Percentiles rank a stretch among this genome's conserved stretches.
Conservation (phyloP, 164 flowering plant genomes). For the Houttuynia cordata region DNA sequence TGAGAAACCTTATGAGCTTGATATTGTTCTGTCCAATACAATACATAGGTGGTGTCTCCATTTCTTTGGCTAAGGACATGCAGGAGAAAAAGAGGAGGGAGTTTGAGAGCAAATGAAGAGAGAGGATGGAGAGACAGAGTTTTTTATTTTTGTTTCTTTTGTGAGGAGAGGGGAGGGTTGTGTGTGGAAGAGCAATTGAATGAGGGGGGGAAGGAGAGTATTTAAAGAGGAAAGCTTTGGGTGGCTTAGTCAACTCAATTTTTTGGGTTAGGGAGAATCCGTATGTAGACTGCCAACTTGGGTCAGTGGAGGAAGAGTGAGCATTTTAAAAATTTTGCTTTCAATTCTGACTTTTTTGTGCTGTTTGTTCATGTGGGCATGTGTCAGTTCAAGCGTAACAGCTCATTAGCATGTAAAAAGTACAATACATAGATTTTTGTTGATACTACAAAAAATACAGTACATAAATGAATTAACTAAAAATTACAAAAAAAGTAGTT, state of each 20-base stretch:
- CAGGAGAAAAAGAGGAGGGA: constrained; percentile 9
- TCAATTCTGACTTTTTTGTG: constrained; percentile 5
- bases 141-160: constrained; percentile 8
- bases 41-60: constrained; percentile 19
- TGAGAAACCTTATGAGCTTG: constrained; percentile 17
- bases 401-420: constrained; percentile 1
- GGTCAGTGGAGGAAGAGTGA: constrained; percentile 10
- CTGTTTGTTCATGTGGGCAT: constrained; percentile 8
- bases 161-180: not conserved
- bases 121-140: not conserved
- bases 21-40: constrained; percentile 18
- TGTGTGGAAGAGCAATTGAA: constrained; percentile 19
- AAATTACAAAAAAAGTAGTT: no score
- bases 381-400: constrained; percentile 6
- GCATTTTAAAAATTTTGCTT: not conserved
- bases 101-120: constrained; percentile 8
- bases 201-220: constrained; percentile 25
- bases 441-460: no score
- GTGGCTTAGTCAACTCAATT: constrained; percentile 35
- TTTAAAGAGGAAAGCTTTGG: constrained; percentile 37
- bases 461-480: no score
- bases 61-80: constrained; percentile 5
- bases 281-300: constrained; percentile 28
- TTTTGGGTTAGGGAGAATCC: constrained; percentile 19
- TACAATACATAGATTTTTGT: no score